Base-by-base conservation (phyloP, 768 basidiomycete genomes). In the Pleurotus pulmonarius region DNA sequence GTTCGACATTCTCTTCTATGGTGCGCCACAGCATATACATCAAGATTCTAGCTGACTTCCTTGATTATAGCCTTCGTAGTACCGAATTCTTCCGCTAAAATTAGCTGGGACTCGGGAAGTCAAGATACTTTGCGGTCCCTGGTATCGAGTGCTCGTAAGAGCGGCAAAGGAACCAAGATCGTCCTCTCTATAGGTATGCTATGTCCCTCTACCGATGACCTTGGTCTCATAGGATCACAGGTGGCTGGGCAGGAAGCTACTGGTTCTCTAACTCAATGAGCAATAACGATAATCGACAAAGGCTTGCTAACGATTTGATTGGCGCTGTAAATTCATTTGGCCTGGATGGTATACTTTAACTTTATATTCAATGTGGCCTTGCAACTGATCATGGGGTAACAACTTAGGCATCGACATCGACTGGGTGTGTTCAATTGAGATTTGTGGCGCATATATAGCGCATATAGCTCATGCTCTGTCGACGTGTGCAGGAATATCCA, bases 291-390 rank as follows among this genome's bases (percentile, higher is more conserved):
- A 73, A 71, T 55, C 67, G 80, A 24, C 54, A 65, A 25, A 75
- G 68, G 0, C 82, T 86, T 58, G 74, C 76, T 29, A 64, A 69
- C n/a, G 75, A 79, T n/a, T 75, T 81, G 58, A 65, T 75, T 26
- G 65, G 60, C 46, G 72, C 82, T 12, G 81, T 83, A 56, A 72
- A 76, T 58, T 66, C 69, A 34, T 85, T 78, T 68, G 69, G 73
- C 43, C 68, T 85, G 1, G 83, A 83, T 60, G 83, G 82, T n/a
- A 76, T 76, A 82, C 64, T 74, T 81, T 25, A 75, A 76, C n/a
- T 4, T 15, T 18, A 56, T n/a, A 22, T 37, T 20, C 12, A 8
- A 7, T 6, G 25, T 26, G 15, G 9, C 46, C 55, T 37, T 37
- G 20, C 12, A 12, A 18, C 82, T 83, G 59, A 68, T 88, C 53